These are phyloP conservation scores for Heracleum sosnowskyi DNA, from an alignment of 129 eudicot genomes.

Conservation along the genomic window DNA sequence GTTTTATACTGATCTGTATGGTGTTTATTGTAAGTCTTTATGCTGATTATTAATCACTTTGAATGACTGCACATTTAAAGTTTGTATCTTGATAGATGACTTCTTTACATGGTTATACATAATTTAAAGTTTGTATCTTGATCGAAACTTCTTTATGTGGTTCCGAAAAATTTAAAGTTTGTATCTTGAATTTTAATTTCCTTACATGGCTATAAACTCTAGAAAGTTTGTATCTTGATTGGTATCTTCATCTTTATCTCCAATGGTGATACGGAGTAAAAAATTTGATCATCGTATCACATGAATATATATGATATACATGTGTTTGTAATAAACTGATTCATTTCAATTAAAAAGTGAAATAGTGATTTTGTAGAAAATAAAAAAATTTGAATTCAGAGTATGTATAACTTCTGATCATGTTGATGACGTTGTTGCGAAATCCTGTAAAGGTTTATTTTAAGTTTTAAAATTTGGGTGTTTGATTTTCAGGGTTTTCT, in stretches of 20 bases:
- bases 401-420: conserved; percentile 36
- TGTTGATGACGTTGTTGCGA: conserved; percentile 19
- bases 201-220: background rate
- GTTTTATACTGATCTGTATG: background rate
- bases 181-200: background rate
- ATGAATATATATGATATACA: background rate
- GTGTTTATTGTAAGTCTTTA: background rate
- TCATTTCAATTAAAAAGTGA: background rate
- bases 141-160: background rate
- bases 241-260: background rate
- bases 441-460: conserved; percentile 22
- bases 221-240: background rate
- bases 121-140: background rate
- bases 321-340: too few species aligned
- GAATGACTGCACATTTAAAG: background rate
- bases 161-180: background rate
- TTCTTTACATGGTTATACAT: background rate
- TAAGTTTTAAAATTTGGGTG: background rate
- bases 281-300: background rate
- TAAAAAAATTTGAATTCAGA: background rate
- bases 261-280: background rate
- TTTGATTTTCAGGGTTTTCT: conserved; percentile 9
- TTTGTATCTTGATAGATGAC: background rate
- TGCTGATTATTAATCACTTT: background rate
- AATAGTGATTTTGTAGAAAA: background rate